Percentiles rank a stretch among this genome's conserved stretches.
phyloP scores from a whole-genome alignment of 345 rosid genomes.

The Diplotaxis tenuifolia region DNA sequence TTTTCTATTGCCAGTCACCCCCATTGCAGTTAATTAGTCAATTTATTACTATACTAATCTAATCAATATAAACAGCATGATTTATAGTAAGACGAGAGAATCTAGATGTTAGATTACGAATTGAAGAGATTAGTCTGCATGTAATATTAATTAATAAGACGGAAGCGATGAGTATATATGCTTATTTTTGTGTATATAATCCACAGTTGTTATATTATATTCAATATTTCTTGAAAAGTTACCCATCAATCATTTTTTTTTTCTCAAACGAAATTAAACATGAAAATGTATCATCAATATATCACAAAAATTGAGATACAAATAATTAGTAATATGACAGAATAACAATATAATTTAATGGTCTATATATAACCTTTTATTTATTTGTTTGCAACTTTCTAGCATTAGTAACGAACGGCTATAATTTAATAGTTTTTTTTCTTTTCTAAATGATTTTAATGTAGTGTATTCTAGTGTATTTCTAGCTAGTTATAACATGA shows the following conservation, averaged over 20 bases:
- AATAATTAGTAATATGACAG: too few species aligned
- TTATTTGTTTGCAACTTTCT: background rate
- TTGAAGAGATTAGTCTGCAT: too few species aligned
- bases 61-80: too few species aligned
- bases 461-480: background rate
- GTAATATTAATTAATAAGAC: too few species aligned
- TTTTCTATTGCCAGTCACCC: background rate
- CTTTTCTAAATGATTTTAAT: background rate
- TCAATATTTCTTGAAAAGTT: background rate
- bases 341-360: too few species aligned
- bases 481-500: background rate
- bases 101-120: too few species aligned
- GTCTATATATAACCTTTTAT: too few species aligned
- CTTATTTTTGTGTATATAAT: background rate
- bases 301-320: too few species aligned
- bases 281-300: background rate
- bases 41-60: constrained; percentile 10
- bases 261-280: background rate
- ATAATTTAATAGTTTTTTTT: background rate
- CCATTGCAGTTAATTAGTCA: constrained; percentile 3
- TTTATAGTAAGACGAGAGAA: too few species aligned
- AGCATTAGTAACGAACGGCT: background rate
- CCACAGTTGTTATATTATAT: background rate
- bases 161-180: background rate
- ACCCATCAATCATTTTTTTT: background rate